Conservation (phyloP, 139 green algal species). For the Parachlorella kessleri region DNA sequence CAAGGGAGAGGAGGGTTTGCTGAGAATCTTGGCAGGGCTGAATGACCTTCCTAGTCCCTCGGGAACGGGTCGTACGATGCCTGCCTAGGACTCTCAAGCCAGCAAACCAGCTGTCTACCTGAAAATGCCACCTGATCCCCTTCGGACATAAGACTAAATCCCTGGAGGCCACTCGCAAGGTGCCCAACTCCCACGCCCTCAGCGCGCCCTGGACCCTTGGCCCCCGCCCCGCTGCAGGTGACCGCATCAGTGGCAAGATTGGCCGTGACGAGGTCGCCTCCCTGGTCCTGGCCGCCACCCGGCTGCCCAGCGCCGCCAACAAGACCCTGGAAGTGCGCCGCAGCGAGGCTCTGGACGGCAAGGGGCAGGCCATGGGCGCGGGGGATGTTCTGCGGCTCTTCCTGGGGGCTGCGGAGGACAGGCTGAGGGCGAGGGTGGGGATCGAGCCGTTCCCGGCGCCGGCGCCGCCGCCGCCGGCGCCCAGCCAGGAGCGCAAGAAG, state of each 20-base stretch:
- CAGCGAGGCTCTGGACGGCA: neutral
- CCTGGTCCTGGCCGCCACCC: slow-evolving; percentile 43
- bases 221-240: slow-evolving; percentile 54
- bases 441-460: slow-evolving; percentile 72
- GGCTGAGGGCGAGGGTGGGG: slow-evolving; percentile 57
- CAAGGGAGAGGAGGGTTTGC: no score
- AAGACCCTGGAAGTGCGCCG: slow-evolving; percentile 87
- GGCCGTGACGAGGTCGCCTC: slow-evolving; percentile 70
- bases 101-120: no score
- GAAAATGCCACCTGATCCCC: no score
- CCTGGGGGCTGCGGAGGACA: slow-evolving; percentile 55
- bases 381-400: slow-evolving; percentile 59
- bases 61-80: no score
- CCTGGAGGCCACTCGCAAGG: no score
- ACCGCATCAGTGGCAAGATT: slow-evolving; percentile 65
- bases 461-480: slow-evolving; percentile 65
- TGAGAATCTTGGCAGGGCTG: no score
- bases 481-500: slow-evolving; percentile 62
- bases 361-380: neutral
- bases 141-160: no score
- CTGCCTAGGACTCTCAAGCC: no score
- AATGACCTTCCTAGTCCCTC: no score
- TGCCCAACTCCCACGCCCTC: neutral
- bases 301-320: slow-evolving; percentile 50
- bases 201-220: slow-evolving; percentile 5